Percentiles rank a stretch among this genome's conserved stretches.
These are phyloP conservation scores for Conringia planisiliqua DNA, from an alignment of 345 rosid species.

Conservation along the genomic window DNA sequence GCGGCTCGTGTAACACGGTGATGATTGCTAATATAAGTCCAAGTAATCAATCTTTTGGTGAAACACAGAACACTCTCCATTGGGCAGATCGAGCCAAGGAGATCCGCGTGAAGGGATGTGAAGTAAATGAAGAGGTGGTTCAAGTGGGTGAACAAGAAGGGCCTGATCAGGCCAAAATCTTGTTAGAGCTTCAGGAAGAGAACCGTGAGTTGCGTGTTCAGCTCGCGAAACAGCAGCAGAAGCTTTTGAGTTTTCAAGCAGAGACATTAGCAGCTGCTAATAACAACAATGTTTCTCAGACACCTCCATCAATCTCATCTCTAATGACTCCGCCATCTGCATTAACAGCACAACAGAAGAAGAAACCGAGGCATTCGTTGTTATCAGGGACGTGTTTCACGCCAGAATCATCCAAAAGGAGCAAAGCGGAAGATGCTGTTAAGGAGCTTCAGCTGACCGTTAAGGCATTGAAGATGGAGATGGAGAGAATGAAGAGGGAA, in stretches of 20 bases:
- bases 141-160: conserved; percentile 51
- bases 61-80: conserved; percentile 93
- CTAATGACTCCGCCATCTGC: conserved; percentile 70
- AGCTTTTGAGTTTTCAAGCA: conserved; percentile 65
- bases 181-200: conserved; percentile 83
- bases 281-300: conserved; percentile 49
- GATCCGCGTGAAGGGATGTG: conserved; percentile 61
- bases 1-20: conserved; percentile 88
- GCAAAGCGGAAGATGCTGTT: conserved; percentile 48
- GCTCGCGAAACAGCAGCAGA: conserved; percentile 69
- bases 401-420: conserved; percentile 58
- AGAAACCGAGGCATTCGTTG: conserved; percentile 69
- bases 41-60: conserved; percentile 79
- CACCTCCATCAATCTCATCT: conserved; percentile 73
- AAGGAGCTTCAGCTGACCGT: conserved; percentile 62
- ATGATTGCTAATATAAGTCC: conserved; percentile 97
- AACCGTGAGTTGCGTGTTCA: conserved; percentile 77
- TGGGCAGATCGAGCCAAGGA: conserved; percentile 98
- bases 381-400: conserved; percentile 70
- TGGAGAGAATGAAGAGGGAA: conserved; percentile 76
- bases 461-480: conserved; percentile 65
- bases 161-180: conserved; percentile 58
- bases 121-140: conserved; percentile 49
- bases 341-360: conserved; percentile 44
- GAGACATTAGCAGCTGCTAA: conserved; percentile 55